These are phyloP conservation scores for Trapa bicornis DNA, from an alignment of 345 rosid species.

Conservation along the genomic window DNA sequence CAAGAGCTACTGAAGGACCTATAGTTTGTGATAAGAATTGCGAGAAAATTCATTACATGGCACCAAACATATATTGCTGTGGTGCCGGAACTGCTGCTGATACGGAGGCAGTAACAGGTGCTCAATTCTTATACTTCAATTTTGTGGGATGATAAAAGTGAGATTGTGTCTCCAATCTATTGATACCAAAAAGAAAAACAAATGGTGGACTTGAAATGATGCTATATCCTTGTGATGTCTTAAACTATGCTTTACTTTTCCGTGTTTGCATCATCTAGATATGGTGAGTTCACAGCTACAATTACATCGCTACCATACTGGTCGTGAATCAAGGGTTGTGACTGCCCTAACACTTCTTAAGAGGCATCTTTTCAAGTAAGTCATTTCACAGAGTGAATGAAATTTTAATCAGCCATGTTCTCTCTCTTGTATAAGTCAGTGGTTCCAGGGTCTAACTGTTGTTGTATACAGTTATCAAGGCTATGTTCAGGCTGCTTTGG, in stretches of 20 bases:
- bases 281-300: slow-evolving; percentile 19
- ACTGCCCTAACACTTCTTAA: slow-evolving; percentile 17
- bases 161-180: too few species aligned
- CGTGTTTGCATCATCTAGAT: slow-evolving; percentile 9
- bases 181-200: too few species aligned
- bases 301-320: slow-evolving; percentile 16
- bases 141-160: neutral
- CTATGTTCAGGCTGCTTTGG: slow-evolving; percentile 17
- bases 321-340: slow-evolving; percentile 16
- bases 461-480: slow-evolving; percentile 16
- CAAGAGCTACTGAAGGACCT: slow-evolving; percentile 62
- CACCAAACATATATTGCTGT: slow-evolving; percentile 92
- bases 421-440: neutral
- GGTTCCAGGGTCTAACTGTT: neutral
- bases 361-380: slow-evolving; percentile 16
- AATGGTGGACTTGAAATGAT: too few species aligned
- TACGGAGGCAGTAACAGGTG: slow-evolving; percentile 97
- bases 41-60: slow-evolving; percentile 97
- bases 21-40: slow-evolving; percentile 96
- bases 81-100: slow-evolving; percentile 99
- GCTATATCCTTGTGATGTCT: neutral
- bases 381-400: neutral
- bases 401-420: neutral
- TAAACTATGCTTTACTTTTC: too few species aligned
- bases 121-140: neutral